These are phyloP conservation scores for Leccinum boreale DNA, from an alignment of 768 basidiomycete genomes.

Conservation along the genomic window DNA sequence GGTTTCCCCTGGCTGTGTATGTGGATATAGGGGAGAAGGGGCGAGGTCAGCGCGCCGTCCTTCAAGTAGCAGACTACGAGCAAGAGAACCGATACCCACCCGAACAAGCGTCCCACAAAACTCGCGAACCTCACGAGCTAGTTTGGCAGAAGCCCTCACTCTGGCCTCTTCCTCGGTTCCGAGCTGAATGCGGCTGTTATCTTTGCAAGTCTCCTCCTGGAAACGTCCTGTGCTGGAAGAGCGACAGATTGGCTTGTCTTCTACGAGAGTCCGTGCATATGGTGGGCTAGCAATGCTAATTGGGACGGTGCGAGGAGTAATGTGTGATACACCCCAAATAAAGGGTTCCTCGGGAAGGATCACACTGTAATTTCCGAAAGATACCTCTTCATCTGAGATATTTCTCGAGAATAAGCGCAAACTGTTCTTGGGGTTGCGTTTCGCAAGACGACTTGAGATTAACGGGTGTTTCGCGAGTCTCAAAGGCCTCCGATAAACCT, in stretches of 20 bases:
- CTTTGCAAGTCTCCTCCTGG: conserved; percentile 9
- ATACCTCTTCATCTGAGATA: conserved; percentile 10
- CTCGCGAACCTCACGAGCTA: conserved; percentile 56
- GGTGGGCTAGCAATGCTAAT: conserved; percentile 49
- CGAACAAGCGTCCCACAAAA: conserved; percentile 53
- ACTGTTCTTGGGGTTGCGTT: no score
- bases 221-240: not conserved
- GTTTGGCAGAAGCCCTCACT: conserved; percentile 49
- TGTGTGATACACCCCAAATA: conserved; percentile 61
- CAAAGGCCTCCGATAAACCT: no score
- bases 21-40: no score
- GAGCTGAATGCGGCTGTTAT: conserved; percentile 42
- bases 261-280: conserved; percentile 36
- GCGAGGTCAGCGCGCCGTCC: not conserved
- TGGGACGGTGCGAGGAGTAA: conserved; percentile 56
- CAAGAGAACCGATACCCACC: conserved; percentile 29
- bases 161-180: conserved; percentile 51
- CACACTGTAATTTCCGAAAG: conserved; percentile 55
- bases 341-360: conserved; percentile 67
- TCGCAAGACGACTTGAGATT: not conserved
- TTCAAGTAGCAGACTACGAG: no score
- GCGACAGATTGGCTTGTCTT: not conserved
- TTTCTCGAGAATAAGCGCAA: conserved; percentile 6
- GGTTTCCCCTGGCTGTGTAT: conserved; percentile 58
- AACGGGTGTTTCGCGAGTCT: not conserved